A percentile compares a stretch with the other conserved stretches of the same genome.
Evolutionary conservation across 1,139 yeast genomes (phyloP).

Genomic region (Kazachstania sp.): DNA sequence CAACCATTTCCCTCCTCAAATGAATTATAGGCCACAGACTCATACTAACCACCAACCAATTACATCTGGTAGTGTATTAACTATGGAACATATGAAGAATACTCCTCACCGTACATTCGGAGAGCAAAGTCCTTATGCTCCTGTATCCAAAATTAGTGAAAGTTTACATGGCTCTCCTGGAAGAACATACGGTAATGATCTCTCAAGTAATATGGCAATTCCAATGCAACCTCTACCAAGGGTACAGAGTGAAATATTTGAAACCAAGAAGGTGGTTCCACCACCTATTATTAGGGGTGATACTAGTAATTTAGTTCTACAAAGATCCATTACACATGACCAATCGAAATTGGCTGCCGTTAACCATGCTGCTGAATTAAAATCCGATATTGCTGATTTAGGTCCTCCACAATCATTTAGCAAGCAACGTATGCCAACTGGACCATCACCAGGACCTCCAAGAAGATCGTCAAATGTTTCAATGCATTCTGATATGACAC

Average conservation of each 20-base stretch:
- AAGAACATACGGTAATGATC: background rate
- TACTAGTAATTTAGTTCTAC: background rate
- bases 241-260: constrained; percentile 3
- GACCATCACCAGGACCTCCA: constrained; percentile 11
- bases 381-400: constrained; percentile 2
- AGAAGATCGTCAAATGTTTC: constrained; percentile 5
- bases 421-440: background rate
- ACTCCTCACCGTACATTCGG: background rate
- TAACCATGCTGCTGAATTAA: background rate
- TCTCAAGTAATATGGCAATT: background rate
- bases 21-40: background rate
- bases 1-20: constrained; percentile 13
- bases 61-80: background rate
- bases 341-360: background rate
- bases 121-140: background rate
- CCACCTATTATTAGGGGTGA: background rate
- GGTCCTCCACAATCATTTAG: constrained; percentile 7
- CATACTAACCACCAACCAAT: background rate
- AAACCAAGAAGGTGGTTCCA: background rate
- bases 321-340: background rate
- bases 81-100: constrained; percentile 1
- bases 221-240: background rate
- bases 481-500: constrained; percentile 1
- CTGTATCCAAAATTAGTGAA: constrained; percentile 8
- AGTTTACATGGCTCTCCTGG: constrained; percentile 16